Conservation (phyloP, 306 rosid genomes). For the Trifolium dubium region DNA sequence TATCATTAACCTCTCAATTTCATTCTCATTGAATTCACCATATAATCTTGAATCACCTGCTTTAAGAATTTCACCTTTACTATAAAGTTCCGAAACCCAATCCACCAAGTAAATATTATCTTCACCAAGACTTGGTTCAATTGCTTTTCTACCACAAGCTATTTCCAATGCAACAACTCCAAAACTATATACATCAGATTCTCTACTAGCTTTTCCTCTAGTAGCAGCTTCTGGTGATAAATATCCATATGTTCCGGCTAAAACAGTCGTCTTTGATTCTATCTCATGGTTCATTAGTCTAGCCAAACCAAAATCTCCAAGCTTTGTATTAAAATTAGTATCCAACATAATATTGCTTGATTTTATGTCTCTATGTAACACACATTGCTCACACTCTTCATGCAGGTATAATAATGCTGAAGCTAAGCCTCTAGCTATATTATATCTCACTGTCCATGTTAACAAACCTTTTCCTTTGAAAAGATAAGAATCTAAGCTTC, state of each 20-base stretch:
- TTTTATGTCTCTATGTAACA: conserved; percentile 52
- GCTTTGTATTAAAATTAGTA: conserved; percentile 43
- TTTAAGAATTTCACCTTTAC: conserved; percentile 18
- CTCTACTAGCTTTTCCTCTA: conserved; percentile 45
- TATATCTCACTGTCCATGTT: conserved; percentile 45
- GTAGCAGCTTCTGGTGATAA: conserved; percentile 48
- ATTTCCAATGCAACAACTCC: conserved; percentile 55
- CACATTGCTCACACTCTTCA: conserved; percentile 49
- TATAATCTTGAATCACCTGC: conserved; percentile 42
- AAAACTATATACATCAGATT: conserved; percentile 51
- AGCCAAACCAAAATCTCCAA: conserved; percentile 55
- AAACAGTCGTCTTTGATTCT: conserved; percentile 39
- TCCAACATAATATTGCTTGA: conserved; percentile 54
- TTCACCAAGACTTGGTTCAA: conserved; percentile 25
- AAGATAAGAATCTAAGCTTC: conserved; percentile 52
- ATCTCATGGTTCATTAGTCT: conserved; percentile 40
- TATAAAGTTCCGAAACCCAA: conserved; percentile 46
- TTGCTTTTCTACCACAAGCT: conserved; percentile 47
- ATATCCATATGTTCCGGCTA: conserved; percentile 54
- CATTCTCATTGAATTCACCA: conserved; percentile 39
- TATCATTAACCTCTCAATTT: conserved; percentile 41
- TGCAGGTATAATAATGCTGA: conserved; percentile 48
- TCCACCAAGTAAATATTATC: conserved; percentile 36
- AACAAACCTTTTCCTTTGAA: conserved; percentile 31
- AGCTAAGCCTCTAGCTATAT: conserved; percentile 45